Conservation (phyloP, 176 grass and related monocot genomes). For the Cenchrus purpureus region DNA sequence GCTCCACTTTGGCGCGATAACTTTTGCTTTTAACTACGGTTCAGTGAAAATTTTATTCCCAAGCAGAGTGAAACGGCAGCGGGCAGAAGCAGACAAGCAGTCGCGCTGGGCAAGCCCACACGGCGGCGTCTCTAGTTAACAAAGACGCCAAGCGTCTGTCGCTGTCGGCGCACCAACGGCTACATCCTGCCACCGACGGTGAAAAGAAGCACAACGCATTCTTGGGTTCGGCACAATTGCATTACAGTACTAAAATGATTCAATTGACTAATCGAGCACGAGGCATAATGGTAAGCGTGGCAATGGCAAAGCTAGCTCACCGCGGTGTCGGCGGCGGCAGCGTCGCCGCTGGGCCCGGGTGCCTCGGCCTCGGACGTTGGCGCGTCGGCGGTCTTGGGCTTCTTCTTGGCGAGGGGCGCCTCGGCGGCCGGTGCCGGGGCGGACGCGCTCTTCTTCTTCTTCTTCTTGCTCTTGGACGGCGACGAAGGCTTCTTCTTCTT, state of each 20-base stretch:
- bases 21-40: neutral
- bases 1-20: neutral
- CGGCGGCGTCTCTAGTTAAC: no score
- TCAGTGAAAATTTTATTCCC: neutral
- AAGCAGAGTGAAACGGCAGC: neutral
- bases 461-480: slow-evolving; percentile 41
- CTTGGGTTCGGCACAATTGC: neutral
- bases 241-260: neutral
- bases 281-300: neutral
- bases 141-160: neutral
- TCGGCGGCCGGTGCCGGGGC: slow-evolving; percentile 42
- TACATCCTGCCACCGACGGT: slow-evolving; percentile 5
- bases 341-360: slow-evolving; percentile 41
- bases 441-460: slow-evolving; percentile 30
- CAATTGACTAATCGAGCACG: neutral
- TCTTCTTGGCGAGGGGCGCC: neutral
- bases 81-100: neutral
- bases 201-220: neutral
- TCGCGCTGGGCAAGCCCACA: neutral
- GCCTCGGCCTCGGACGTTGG: slow-evolving; percentile 33
- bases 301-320: neutral
- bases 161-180: slow-evolving; percentile 30
- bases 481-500: slow-evolving; percentile 54
- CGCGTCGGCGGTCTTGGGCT: neutral
- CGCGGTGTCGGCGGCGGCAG: slow-evolving; percentile 42